Evolutionary conservation across 192 early-diverging fungal species (phyloP).

Genomic region (Coemansia sp.): DNA sequence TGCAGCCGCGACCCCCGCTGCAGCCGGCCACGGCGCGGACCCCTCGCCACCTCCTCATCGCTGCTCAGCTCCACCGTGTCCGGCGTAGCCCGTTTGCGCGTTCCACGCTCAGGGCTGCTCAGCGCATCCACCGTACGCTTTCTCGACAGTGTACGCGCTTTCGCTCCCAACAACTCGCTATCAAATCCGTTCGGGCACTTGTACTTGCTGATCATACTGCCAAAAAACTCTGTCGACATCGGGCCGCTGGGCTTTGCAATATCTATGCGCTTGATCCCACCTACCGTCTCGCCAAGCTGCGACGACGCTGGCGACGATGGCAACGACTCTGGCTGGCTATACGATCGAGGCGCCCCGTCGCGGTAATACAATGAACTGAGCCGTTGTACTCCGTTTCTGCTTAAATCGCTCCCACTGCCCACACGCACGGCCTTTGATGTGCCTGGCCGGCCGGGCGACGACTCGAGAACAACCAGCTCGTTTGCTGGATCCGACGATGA

Average conservation of each 20-base stretch:
- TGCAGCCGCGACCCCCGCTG: conserved; percentile 32
- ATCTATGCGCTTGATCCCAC: conserved; percentile 6
- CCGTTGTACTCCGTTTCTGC: conserved; percentile 5
- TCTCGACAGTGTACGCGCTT: conserved; percentile 7
- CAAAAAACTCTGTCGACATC: conserved; percentile 14
- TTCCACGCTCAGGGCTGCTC: conserved; percentile 9
- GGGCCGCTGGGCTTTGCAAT: background rate
- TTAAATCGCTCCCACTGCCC: background rate
- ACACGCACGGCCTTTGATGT: conserved; percentile 19
- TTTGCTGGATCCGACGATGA: conserved; percentile 24
- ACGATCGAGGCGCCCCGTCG: conserved; percentile 1
- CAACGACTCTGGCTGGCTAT: conserved; percentile 4
- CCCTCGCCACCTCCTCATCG: conserved; percentile 12
- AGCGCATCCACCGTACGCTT: conserved; percentile 25
- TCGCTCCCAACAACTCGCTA: background rate
- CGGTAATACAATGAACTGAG: conserved; percentile 45
- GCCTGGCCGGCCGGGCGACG: conserved; percentile 46
- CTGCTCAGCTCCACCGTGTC: conserved; percentile 13
- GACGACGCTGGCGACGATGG: conserved; percentile 13
- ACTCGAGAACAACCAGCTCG: conserved; percentile 47
- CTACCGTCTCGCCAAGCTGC: conserved; percentile 1
- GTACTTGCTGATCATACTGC: conserved; percentile 16
- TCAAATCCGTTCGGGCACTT: conserved; percentile 7
- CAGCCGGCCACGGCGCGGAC: conserved; percentile 4
- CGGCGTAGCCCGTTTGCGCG: conserved; percentile 21